Conservation (phyloP, 148 eudicot genomes). For the Vaccinium darrowii region DNA sequence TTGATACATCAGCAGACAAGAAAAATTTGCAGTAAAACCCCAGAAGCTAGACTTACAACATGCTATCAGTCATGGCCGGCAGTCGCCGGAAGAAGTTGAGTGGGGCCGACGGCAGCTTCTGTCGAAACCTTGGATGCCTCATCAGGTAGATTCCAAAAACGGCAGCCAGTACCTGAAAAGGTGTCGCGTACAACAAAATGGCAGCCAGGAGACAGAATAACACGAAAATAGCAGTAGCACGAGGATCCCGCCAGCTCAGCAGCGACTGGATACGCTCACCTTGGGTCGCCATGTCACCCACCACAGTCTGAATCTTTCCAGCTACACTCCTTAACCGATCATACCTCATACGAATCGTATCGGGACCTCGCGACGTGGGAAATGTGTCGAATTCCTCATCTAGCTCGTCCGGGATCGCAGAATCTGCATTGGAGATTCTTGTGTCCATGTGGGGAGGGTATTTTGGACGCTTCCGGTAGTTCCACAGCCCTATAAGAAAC, state of each 20-base stretch:
- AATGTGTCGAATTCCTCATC: conserved; percentile 81
- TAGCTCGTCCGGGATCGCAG: conserved; percentile 55
- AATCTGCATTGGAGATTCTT: conserved; percentile 56
- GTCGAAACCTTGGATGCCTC: conserved; percentile 81
- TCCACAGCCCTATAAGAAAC: conserved; percentile 77
- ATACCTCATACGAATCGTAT: conserved; percentile 57
- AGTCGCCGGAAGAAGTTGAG: conserved; percentile 69
- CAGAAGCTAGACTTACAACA: conserved; percentile 40
- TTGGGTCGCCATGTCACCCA: conserved; percentile 77
- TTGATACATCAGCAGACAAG: not conserved
- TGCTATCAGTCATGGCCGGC: conserved; percentile 72
- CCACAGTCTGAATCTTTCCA: conserved; percentile 60
- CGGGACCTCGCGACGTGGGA: conserved; percentile 49
- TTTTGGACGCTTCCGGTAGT: conserved; percentile 47
- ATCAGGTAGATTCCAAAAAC: conserved; percentile 49
- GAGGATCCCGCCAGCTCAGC: conserved; percentile 83
- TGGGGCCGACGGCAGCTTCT: conserved; percentile 56
- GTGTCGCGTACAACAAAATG: conserved; percentile 50
- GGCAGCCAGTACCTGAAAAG: conserved; percentile 49
- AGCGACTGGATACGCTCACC: conserved; percentile 74
- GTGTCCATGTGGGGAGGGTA: conserved; percentile 85
- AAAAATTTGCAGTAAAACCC: not conserved
- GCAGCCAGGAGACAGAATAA: conserved; percentile 64
- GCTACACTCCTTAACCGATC: conserved; percentile 69
- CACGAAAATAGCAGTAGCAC: conserved; percentile 62